Evolutionary conservation across 805 yeast genomes (phyloP).

Genomic region (Metschnikowia lachancei): DNA sequence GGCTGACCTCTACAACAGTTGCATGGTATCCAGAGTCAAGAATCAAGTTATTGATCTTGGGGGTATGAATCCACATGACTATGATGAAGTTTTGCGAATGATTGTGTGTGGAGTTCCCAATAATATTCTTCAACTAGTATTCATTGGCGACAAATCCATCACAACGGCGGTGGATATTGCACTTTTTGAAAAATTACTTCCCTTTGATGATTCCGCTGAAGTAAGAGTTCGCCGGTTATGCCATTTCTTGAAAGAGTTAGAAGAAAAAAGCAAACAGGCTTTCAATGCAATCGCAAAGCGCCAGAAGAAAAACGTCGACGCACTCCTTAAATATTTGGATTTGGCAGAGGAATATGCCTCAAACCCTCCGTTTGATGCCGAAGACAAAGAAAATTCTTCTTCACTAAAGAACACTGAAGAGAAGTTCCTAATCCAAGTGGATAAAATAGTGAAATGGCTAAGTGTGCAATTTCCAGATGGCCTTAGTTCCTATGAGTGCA

Average conservation of each 20-base stretch:
- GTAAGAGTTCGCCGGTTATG: conserved; percentile 55
- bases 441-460: conserved; percentile 62
- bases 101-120: conserved; percentile 57
- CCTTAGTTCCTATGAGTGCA: conserved; percentile 45
- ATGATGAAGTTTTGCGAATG: conserved; percentile 27
- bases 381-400: conserved; percentile 21
- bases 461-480: conserved; percentile 54
- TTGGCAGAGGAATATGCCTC: conserved; percentile 43
- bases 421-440: conserved; percentile 35
- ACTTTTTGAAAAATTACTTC: conserved; percentile 59
- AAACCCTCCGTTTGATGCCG: conserved; percentile 20
- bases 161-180: conserved; percentile 62
- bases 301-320: conserved; percentile 59
- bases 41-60: conserved; percentile 33
- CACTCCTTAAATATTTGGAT: conserved; percentile 47
- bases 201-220: conserved; percentile 44
- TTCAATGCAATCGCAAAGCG: conserved; percentile 68
- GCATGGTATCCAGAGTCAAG: conserved; percentile 25
- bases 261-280: conserved; percentile 57
- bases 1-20: conserved; percentile 56
- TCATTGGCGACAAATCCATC: conserved; percentile 67
- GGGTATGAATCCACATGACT: conserved; percentile 21
- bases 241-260: conserved; percentile 46
- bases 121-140: conserved; percentile 59
- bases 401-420: conserved; percentile 3